Percentiles rank a stretch among this genome's conserved stretches.
phyloP scores from a whole-genome alignment of 1,284 basidiomycete genomes.

The Malassezia slooffiae region DNA sequence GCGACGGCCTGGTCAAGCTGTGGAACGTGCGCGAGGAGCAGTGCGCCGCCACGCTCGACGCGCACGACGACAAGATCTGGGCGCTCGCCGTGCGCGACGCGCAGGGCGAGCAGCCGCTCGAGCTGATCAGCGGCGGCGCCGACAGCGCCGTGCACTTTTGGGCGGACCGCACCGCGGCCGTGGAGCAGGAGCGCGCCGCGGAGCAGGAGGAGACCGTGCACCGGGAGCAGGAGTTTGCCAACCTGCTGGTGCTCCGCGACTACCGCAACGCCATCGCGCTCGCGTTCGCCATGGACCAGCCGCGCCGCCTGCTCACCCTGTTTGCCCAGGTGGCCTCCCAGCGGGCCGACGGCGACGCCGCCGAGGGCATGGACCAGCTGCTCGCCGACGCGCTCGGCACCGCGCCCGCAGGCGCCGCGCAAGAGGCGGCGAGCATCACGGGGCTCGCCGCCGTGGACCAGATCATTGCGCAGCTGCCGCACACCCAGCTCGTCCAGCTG shows the following conservation, averaged over 20 bases:
- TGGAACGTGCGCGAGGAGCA: constrained; percentile 87
- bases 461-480: constrained; percentile 62
- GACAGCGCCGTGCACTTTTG: constrained; percentile 89
- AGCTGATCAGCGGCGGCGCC: constrained; percentile 75
- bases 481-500: constrained; percentile 66
- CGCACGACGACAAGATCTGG: constrained; percentile 90
- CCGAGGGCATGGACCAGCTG: constrained; percentile 13
- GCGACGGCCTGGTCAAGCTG: constrained; percentile 87
- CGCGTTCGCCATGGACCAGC: constrained; percentile 83
- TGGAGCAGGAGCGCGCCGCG: constrained; percentile 53
- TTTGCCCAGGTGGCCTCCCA: constrained; percentile 52
- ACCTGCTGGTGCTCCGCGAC: constrained; percentile 76
- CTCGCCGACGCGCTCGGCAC: constrained; percentile 14
- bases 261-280: constrained; percentile 82
- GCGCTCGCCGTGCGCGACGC: constrained; percentile 71
- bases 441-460: constrained; percentile 43
- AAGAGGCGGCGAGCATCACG: constrained; percentile 25
- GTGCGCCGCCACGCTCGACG: constrained; percentile 72
- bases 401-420: background rate
- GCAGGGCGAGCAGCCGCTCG: constrained; percentile 49
- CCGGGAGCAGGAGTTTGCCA: constrained; percentile 83
- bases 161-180: constrained; percentile 77
- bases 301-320: constrained; percentile 69
- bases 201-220: constrained; percentile 23
- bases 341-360: constrained; percentile 21